Percentiles rank a stretch among this genome's conserved stretches.
Conservation (phyloP, 1,284 basidiomycete genomes). For the Ceratorhiza oryzae-sativae region DNA sequence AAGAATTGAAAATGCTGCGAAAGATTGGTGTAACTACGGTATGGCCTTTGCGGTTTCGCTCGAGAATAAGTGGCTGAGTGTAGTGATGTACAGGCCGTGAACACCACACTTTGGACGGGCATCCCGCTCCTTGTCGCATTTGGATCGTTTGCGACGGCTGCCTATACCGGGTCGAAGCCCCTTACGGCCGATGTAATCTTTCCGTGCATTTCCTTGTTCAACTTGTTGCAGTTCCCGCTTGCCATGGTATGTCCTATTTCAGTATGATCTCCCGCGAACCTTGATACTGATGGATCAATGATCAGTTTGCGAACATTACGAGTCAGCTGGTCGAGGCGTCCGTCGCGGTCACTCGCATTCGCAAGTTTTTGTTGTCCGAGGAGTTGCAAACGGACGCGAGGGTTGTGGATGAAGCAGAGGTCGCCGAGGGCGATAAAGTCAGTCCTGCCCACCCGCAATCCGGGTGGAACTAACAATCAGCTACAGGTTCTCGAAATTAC, state of each 20-base stretch:
- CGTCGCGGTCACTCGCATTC: constrained; percentile 84
- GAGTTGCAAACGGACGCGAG: constrained; percentile 84
- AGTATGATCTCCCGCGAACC: too few species aligned
- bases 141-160: constrained; percentile 85
- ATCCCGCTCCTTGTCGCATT: constrained; percentile 76
- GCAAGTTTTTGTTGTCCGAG: constrained; percentile 75
- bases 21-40: constrained; percentile 83
- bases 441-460: background rate
- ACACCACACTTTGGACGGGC: constrained; percentile 43
- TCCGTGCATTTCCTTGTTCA: constrained; percentile 92
- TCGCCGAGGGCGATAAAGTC: constrained; percentile 29
- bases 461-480: constrained; percentile 9
- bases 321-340: constrained; percentile 83
- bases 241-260: constrained; percentile 72
- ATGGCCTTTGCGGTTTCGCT: constrained; percentile 42
- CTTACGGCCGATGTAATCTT: constrained; percentile 93
- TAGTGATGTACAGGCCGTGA: constrained; percentile 49
- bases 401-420: constrained; percentile 51
- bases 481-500: constrained; percentile 69
- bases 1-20: constrained; percentile 81
- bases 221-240: constrained; percentile 87
- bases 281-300: constrained; percentile 51
- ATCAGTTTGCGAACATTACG: constrained; percentile 70
- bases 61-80: background rate
- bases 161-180: constrained; percentile 69